Conservation (phyloP, 2,329 filamentous ascomycete species). For the Sarocladiaceae sp. region DNA sequence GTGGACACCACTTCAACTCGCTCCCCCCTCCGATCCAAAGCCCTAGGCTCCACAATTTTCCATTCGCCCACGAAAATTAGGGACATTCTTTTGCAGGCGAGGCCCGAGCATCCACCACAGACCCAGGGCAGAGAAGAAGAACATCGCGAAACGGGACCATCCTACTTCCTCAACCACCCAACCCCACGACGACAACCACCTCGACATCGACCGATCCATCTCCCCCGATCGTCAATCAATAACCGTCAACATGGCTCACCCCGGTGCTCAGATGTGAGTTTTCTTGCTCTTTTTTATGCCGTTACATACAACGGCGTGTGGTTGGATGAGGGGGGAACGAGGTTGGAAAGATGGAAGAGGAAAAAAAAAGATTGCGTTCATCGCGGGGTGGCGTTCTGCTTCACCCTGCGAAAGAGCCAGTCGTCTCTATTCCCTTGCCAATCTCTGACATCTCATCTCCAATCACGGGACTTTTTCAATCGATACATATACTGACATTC, state of each 20-base stretch:
- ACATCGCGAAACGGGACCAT: conserved; percentile 7
- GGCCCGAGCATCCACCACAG: conserved; percentile 1
- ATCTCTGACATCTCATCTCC: no score
- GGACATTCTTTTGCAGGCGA: neutral
- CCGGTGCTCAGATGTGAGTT: conserved; percentile 58
- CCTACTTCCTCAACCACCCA: conserved; percentile 8
- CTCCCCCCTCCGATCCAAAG: neutral
- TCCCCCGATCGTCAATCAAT: conserved; percentile 23
- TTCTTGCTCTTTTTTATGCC: conserved; percentile 10
- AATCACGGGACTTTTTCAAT: no score
- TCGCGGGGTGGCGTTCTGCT: no score
- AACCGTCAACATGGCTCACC: conserved; percentile 52
- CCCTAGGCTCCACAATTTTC: conserved; percentile 6
- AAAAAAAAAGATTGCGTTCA: no score
- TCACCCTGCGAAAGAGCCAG: no score
- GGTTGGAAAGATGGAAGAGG: no score
- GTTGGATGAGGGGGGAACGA: conserved; percentile 1
- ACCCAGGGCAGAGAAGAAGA: conserved; percentile 5
- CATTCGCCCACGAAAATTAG: conserved; percentile 8
- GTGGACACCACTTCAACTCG: neutral
- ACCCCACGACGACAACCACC: conserved; percentile 10
- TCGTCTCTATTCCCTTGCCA: no score
- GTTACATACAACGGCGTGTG: conserved; percentile 1
- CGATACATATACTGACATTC: conserved; percentile 9
- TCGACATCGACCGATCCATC: conserved; percentile 16